A percentile compares a stretch with the other conserved stretches of the same genome.
phyloP scores from a whole-genome alignment of 257 asterid genomes.

The Datura wrightii region DNA sequence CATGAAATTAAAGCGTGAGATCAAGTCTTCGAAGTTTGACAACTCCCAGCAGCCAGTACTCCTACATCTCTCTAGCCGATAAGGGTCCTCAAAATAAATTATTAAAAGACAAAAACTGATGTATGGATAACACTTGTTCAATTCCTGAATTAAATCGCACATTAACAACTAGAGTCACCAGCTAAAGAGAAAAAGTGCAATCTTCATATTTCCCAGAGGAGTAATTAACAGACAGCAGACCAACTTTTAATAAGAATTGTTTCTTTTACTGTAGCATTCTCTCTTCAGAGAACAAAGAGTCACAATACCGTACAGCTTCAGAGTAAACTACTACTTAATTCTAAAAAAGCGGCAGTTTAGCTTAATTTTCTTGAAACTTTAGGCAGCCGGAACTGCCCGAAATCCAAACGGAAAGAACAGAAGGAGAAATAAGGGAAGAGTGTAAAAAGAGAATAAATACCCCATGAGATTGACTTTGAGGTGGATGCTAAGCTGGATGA shows the following conservation, averaged over 20 bases:
- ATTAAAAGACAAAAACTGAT: not conserved
- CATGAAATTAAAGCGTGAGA: not conserved
- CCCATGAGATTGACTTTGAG: conserved; percentile 88
- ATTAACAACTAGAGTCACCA: not conserved
- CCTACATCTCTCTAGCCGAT: not conserved
- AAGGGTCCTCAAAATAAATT: not conserved
- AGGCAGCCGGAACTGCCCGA: not conserved
- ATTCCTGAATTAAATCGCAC: not conserved
- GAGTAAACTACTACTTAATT: not conserved
- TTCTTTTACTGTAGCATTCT: not conserved
- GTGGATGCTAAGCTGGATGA: conserved; percentile 87
- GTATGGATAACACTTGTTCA: not conserved
- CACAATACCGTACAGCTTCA: not conserved
- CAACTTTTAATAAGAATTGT: not conserved
- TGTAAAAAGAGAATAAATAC: conserved; percentile 45
- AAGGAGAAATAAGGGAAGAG: conserved; percentile 16
- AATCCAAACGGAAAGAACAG: not conserved
- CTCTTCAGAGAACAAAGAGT: not conserved
- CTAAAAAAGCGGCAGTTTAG: not conserved
- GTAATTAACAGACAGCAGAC: not conserved
- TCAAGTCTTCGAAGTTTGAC: not conserved
- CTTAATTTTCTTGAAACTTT: not conserved
- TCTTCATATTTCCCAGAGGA: not conserved
- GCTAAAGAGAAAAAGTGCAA: not conserved
- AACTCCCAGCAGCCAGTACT: not conserved